These are phyloP conservation scores for Leersia perrieri DNA, from an alignment of 176 grass and related monocot species.

Conservation along the genomic window DNA sequence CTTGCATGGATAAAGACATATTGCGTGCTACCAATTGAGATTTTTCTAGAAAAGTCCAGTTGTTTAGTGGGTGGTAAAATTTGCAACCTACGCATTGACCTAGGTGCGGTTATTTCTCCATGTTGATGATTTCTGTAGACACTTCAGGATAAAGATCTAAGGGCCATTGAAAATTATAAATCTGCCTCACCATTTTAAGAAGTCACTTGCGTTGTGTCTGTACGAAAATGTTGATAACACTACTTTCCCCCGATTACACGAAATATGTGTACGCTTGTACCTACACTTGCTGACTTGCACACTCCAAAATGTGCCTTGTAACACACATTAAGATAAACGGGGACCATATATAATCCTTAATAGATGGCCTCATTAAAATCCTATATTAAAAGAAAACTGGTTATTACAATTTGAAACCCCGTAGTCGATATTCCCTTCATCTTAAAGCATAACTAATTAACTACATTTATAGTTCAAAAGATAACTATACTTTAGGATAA, in stretches of 20 bases:
- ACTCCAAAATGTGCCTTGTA: too few species aligned
- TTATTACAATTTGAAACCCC: too few species aligned
- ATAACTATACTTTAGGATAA: too few species aligned
- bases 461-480: too few species aligned
- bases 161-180: background rate
- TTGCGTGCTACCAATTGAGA: background rate
- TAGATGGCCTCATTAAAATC: too few species aligned
- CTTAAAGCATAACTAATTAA: too few species aligned
- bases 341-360: too few species aligned
- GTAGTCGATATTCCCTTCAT: too few species aligned
- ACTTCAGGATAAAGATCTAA: background rate
- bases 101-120: background rate
- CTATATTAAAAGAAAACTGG: too few species aligned
- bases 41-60: constrained; percentile 23
- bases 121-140: background rate
- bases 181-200: background rate
- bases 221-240: background rate
- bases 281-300: too few species aligned
- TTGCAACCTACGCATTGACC: background rate
- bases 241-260: background rate
- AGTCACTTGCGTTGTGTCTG: background rate
- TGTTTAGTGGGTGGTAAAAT: background rate
- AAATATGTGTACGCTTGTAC: too few species aligned
- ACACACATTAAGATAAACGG: too few species aligned
- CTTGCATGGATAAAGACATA: constrained; percentile 32